Evolutionary conservation across 1,284 basidiomycete species (phyloP), one percentile per base, ranked within the genome.

Genomic region (Sporisorium sorghi): DNA sequence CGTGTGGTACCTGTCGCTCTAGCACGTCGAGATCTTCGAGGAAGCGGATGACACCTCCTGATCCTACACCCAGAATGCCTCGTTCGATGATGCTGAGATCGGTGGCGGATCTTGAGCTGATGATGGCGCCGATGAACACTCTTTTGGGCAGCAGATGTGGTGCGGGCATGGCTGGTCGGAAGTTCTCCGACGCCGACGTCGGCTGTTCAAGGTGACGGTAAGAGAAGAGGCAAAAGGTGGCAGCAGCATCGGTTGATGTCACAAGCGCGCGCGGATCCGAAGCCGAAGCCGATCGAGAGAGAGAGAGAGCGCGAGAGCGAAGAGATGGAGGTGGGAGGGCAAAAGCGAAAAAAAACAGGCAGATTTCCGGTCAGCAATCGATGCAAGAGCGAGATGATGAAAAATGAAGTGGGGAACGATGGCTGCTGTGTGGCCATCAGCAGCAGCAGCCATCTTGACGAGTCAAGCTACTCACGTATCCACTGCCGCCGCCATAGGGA

Each of bases 71-170:
- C 28, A 83, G 61, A 42, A 80, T 53, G 35, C 66, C 80, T 30
- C 67, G 44, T 24, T 76, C 56, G 59, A 82, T 70, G 64, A 80
- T 61, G 55, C 65, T 55, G 19, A 80, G 57, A 47, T 77, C 77
- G 21, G 61, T 55, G 7, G 67, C 48, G 4, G 73, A 68, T 24
- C 68, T 58, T 7, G 80, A 77, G 19, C 63, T 65, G 46, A 82
- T 77, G 58, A 83, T 60, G 43, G 73, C 68, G 37, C 81, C 81
- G 30, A 83, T 42, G 46, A 82, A 83, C 37, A 83, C 59, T 23
- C 77, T 48, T 21, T 76, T 72, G 24, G 77, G 76, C 3, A 77
- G 68, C 55, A 70, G 48, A 53, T 75, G 67, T n/a, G 72, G 72
- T 24, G 72, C 72, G 35, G 72, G 72, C 72, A 75, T 75, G 33